Evolutionary conservation across 495 filamentous ascomycete genomes (phyloP).

Genomic region (Zalerion maritima): DNA sequence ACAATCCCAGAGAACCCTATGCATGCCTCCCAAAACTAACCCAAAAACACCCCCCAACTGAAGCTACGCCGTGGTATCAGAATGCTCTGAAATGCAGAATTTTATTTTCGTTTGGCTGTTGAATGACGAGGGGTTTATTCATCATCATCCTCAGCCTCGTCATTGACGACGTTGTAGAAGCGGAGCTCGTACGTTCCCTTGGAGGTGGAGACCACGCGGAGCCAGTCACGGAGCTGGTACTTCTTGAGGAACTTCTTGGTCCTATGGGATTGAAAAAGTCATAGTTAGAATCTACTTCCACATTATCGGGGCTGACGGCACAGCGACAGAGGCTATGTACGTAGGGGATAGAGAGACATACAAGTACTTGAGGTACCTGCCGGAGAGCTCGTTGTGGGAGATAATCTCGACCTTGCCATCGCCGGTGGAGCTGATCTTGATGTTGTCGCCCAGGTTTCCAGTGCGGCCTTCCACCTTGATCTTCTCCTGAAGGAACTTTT

Average conservation of each 20-base stretch:
- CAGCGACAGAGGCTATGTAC: background rate
- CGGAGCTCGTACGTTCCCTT: slow-evolving; percentile 97
- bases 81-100: no score
- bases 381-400: slow-evolving; percentile 93
- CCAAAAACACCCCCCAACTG: no score
- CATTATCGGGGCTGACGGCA: background rate
- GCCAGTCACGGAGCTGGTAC: slow-evolving; percentile 99
- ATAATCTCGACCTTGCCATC: slow-evolving; percentile 97
- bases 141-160: slow-evolving; percentile 92
- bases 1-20: no score
- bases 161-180: slow-evolving; percentile 99
- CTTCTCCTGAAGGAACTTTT: slow-evolving; percentile 99
- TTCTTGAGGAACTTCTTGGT: slow-evolving; percentile 99
- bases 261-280: slow-evolving; percentile 34
- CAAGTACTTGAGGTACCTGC: slow-evolving; percentile 99
- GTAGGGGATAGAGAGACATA: slow-evolving; percentile 31
- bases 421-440: slow-evolving; percentile 75
- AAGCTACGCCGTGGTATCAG: no score
- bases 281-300: slow-evolving; percentile 6
- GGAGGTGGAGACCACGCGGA: slow-evolving; percentile 92
- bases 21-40: no score
- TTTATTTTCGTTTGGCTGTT: no score
- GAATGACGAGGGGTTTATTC: no score
- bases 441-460: slow-evolving; percentile 90
- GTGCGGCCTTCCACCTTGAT: slow-evolving; percentile 99